These are phyloP conservation scores for Artemisia argyi DNA, from an alignment of 129 eudicot genomes.

Conservation along the genomic window DNA sequence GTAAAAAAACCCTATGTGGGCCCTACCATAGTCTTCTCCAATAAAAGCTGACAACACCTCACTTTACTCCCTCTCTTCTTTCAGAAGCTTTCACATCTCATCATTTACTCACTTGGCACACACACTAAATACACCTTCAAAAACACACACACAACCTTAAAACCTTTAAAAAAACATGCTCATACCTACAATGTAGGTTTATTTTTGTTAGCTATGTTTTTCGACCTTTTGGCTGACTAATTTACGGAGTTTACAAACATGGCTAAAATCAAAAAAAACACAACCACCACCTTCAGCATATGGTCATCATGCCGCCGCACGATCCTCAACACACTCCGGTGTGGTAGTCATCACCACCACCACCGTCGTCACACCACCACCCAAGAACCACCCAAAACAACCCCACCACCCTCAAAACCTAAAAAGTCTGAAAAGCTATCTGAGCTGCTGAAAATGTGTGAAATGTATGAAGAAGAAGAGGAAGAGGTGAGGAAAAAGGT, in stretches of 20 bases:
- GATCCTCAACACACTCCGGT: slow-evolving; percentile 53
- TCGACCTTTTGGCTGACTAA: too few species aligned
- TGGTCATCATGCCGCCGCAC: slow-evolving; percentile 59
- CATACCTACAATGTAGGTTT: slow-evolving; percentile 26
- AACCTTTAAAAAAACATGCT: neutral
- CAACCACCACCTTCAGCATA: slow-evolving; percentile 26
- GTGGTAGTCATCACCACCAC: slow-evolving; percentile 48
- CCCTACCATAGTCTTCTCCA: slow-evolving; percentile 11
- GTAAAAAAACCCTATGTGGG: slow-evolving; percentile 2
- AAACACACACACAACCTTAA: neutral
- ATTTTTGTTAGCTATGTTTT: too few species aligned
- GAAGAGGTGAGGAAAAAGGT: slow-evolving; percentile 65
- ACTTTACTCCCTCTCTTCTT: slow-evolving; percentile 23
- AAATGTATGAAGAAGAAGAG: slow-evolving; percentile 39
- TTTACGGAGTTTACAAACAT: neutral
- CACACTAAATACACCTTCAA: neutral
- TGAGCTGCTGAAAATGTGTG: slow-evolving; percentile 64
- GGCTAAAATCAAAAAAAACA: slow-evolving; percentile 45
- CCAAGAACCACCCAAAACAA: too few species aligned
- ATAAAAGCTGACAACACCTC: slow-evolving; percentile 27
- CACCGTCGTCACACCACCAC: slow-evolving; percentile 1
- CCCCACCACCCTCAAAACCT: too few species aligned
- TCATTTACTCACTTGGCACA: slow-evolving; percentile 26
- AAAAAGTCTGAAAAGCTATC: slow-evolving; percentile 63
- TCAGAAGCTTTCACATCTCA: slow-evolving; percentile 36